A percentile compares a stretch with the other conserved stretches of the same genome.
Evolutionary conservation across 345 rosid species (phyloP).

Genomic region (Bretschneidera sinensis): DNA sequence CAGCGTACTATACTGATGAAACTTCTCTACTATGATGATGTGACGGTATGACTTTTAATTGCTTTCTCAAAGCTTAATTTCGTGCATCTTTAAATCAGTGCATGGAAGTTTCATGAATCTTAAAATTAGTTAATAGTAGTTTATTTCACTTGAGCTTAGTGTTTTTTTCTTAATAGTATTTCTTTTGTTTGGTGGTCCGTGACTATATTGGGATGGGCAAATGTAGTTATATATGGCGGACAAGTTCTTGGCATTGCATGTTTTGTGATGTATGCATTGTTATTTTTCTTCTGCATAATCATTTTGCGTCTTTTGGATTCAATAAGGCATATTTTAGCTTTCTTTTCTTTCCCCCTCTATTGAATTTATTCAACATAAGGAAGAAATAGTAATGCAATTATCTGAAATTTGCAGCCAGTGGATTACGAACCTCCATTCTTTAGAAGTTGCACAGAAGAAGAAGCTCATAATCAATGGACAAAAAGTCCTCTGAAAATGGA

Average conservation of each 20-base stretch:
- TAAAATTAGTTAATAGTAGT: too few species aligned
- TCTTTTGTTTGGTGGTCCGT: too few species aligned
- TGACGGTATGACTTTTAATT: slow-evolving; percentile 62
- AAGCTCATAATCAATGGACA: slow-evolving; percentile 76
- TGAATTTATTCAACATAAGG: neutral
- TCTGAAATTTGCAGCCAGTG: slow-evolving; percentile 54
- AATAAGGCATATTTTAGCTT: neutral
- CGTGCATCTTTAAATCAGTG: neutral
- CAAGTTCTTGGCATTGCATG: too few species aligned
- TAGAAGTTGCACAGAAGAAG: slow-evolving; percentile 76
- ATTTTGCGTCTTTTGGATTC: slow-evolving; percentile 11
- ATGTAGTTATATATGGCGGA: too few species aligned
- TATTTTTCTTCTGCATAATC: neutral
- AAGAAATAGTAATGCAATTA: neutral
- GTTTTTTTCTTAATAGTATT: too few species aligned
- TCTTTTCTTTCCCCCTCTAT: neutral
- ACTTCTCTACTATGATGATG: slow-evolving; percentile 88
- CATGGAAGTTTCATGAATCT: neutral
- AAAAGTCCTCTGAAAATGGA: slow-evolving; percentile 91
- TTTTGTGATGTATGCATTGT: too few species aligned
- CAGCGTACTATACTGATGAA: slow-evolving; percentile 98
- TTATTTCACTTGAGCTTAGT: too few species aligned
- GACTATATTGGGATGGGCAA: too few species aligned
- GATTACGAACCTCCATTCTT: slow-evolving; percentile 98
- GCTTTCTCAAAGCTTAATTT: slow-evolving; percentile 4